Percentiles rank a stretch among this genome's conserved stretches.
Conservation (phyloP, 345 rosid species). For the Aethionema arabicum region DNA sequence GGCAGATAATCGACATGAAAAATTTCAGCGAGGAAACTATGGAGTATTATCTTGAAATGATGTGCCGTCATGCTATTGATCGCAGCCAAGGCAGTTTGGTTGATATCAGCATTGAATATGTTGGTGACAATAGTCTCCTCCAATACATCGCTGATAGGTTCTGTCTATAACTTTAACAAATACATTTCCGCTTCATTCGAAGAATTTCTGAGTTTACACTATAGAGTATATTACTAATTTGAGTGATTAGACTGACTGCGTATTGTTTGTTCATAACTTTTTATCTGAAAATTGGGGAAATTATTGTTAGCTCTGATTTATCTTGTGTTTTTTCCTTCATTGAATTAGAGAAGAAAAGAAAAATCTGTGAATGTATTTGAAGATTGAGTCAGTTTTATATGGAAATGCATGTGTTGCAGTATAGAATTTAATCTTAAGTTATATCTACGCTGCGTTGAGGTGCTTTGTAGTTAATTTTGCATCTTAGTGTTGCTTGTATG, state of each 20-base stretch:
- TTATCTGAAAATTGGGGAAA: too few species aligned
- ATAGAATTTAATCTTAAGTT: too few species aligned
- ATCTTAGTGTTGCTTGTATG: not conserved
- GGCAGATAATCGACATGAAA: slow-evolving; percentile 48
- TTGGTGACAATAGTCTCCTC: slow-evolving; percentile 49
- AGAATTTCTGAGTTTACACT: too few species aligned
- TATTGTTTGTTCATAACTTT: not conserved
- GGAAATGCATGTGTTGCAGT: too few species aligned
- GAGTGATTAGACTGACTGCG: not conserved
- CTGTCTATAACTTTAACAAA: not conserved
- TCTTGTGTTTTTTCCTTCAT: too few species aligned
- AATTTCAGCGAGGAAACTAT: not conserved
- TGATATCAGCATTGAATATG: slow-evolving; percentile 39
- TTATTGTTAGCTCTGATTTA: too few species aligned
- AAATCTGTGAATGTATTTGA: too few species aligned
- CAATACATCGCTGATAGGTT: slow-evolving; percentile 47
- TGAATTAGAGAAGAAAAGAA: too few species aligned
- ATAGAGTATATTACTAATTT: not conserved
- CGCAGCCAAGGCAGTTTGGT: slow-evolving; percentile 50
- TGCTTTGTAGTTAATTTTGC: too few species aligned
- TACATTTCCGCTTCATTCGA: too few species aligned
- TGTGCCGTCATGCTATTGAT: slow-evolving; percentile 56
- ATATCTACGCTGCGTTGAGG: too few species aligned
- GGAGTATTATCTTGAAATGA: slow-evolving; percentile 9
- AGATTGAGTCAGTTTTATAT: too few species aligned